phyloP scores from a whole-genome alignment of 352 stramenopile genomes.

The Phytophthora sp. region DNA sequence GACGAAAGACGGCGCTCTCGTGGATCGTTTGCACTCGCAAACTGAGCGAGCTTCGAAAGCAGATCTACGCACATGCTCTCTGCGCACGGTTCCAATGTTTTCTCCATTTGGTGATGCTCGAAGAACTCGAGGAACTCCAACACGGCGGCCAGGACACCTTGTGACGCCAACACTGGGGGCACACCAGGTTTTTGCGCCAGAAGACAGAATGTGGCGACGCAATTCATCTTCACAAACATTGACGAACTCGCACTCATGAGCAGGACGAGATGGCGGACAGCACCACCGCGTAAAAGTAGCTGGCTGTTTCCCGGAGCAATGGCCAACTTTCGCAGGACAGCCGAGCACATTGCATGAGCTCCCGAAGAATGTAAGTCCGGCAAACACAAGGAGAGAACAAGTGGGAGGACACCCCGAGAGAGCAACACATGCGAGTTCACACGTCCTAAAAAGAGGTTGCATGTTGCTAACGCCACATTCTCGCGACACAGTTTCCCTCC shows the following conservation, averaged over 20 bases:
- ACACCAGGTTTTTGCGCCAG: slow-evolving; percentile 57
- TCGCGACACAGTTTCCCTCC: slow-evolving; percentile 46
- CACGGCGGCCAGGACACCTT: slow-evolving; percentile 61
- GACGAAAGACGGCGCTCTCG: slow-evolving; percentile 63
- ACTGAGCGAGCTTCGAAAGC: slow-evolving; percentile 63
- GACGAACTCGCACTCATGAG: slow-evolving; percentile 43
- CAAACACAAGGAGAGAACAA: slow-evolving; percentile 63
- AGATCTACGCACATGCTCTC: slow-evolving; percentile 76
- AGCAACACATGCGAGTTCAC: slow-evolving; percentile 70
- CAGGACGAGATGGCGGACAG: slow-evolving; percentile 51
- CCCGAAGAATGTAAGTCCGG: slow-evolving; percentile 2
- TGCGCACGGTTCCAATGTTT: slow-evolving; percentile 32
- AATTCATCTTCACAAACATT: slow-evolving; percentile 70
- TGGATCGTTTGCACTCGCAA: slow-evolving; percentile 57
- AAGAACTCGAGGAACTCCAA: slow-evolving; percentile 57
- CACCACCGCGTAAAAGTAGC: slow-evolving; percentile 59
- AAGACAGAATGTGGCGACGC: slow-evolving; percentile 69
- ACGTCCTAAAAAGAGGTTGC: slow-evolving; percentile 70
- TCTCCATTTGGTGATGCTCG: slow-evolving; percentile 6
- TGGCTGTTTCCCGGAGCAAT: slow-evolving; percentile 75
- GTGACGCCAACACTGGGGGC: slow-evolving; percentile 47
- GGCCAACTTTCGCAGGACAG: slow-evolving; percentile 68
- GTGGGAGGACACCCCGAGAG: slow-evolving; percentile 46
- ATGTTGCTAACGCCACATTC: slow-evolving; percentile 59
- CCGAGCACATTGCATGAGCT: slow-evolving; percentile 54